Base-by-base conservation (phyloP, 768 basidiomycete genomes). In the Termitomyces sp. region DNA sequence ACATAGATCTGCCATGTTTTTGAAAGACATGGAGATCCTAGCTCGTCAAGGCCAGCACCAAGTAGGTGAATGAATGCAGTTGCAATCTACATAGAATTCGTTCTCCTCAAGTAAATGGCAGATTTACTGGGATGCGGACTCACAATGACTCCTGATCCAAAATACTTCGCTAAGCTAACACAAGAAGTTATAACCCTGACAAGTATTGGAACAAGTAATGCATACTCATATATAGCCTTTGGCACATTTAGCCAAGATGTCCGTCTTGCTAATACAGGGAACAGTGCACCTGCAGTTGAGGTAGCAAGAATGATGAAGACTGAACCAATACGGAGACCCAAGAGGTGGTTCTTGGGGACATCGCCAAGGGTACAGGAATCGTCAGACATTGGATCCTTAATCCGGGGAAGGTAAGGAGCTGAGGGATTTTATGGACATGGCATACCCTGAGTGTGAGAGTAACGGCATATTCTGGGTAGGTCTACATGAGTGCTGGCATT, bases 51-150 rank as follows among this genome's bases (percentile, higher is more conserved):
- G 0, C 82, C 95, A 0, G 94, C 88, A 5, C 80, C 72, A 8
- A 96, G 75, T 0, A 96, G 78, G 68, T 94, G 90, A 30, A 92
- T 90, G 69, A 91, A 95, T 2, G 90, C 88, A 14, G 94, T 96
- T 0, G 92, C 92, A 58, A 97, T 88, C 89, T 91, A 60, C 19
- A 12, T 4, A 17, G 0, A 5, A 21, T 23, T 43, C 17, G 12
- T 14, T 2, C 9, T 10, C n/a, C 12, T 40, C 12, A 14, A 4
- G 48, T 40, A 27, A 27, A 23, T 28, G 34, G 56, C 43, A 48
- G 42, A 21, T 43, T 39, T 17, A 10, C 34, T 54, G 45, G 49
- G 32, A 59, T n/a, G 5, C 57, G 42, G 21, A 35, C 86, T 63
- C 56, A 90, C 89, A 63, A 91, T 91, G 48, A 92, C 89, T 27